These are phyloP conservation scores for Colletotrichum truncatum DNA, from an alignment of 2,329 filamentous ascomycete genomes.

Conservation along the genomic window DNA sequence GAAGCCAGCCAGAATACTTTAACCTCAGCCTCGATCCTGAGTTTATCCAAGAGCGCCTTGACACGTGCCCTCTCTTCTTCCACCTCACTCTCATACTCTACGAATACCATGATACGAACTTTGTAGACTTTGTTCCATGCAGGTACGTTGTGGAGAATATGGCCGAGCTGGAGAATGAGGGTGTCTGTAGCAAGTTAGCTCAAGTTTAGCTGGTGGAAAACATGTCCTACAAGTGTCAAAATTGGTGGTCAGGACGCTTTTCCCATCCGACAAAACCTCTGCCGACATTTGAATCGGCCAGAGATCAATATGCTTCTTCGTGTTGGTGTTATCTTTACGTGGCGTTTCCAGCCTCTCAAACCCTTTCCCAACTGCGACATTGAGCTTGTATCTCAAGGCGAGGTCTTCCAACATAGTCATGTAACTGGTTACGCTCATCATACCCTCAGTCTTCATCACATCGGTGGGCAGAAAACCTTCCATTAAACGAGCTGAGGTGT, in stretches of 20 bases:
- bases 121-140: slow-evolving; percentile 80
- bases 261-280: slow-evolving; percentile 74
- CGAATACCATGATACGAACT: slow-evolving; percentile 84
- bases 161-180: slow-evolving; percentile 86
- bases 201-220: not conserved
- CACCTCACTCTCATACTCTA: slow-evolving; percentile 87
- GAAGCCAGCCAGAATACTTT: slow-evolving; percentile 84
- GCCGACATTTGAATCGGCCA: slow-evolving; percentile 97
- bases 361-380: slow-evolving; percentile 85
- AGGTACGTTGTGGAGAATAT: slow-evolving; percentile 83
- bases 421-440: slow-evolving; percentile 78
- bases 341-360: slow-evolving; percentile 82
- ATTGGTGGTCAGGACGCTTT: slow-evolving; percentile 82
- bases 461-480: slow-evolving; percentile 74
- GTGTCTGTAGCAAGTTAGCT: slow-evolving; percentile 58
- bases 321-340: slow-evolving; percentile 61
- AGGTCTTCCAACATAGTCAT: slow-evolving; percentile 86
- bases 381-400: slow-evolving; percentile 79
- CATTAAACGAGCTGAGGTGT: slow-evolving; percentile 64
- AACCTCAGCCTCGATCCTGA: slow-evolving; percentile 83
- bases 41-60: slow-evolving; percentile 77
- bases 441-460: slow-evolving; percentile 71
- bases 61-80: slow-evolving; percentile 80
- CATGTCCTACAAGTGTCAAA: slow-evolving; percentile 81
- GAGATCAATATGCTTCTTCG: slow-evolving; percentile 84